Evolutionary conservation across 495 filamentous ascomycete species (phyloP), one percentile per base, ranked within the genome.

Genomic region (Trichoderma parareesei): DNA sequence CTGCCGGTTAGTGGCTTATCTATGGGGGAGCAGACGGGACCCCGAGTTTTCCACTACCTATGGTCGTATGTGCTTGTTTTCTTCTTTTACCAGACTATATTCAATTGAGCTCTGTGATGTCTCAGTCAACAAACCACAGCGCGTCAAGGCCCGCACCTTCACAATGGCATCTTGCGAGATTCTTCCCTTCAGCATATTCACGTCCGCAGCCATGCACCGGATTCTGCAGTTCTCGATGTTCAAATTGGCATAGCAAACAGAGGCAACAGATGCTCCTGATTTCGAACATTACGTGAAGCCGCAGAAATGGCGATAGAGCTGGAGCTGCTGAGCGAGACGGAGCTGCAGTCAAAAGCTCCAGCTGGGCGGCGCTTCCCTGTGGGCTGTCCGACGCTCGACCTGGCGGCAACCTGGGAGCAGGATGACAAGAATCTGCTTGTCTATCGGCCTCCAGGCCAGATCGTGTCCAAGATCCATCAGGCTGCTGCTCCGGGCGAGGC

Each of bases 301-400:
- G 1, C 16, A 10, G 53, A 27, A 9, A 57, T 57, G 65, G 63
- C 67, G 46, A 71, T 67, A 61, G 63, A 72, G 42, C 77, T 83
- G 40, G 63, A 65, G 63, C 72, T 79, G 46, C 62, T 80, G 61
- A 74, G 76, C 71, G 71, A 81, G 43, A 81, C 78, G 64, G 69
- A 72, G 57, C 73, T 85, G 53, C 72, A 75, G 49, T 68, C 73
- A 20, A 72, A 68, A 16, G 68, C 72, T 16, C 64, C 70, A 8
- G 69, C 67, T 61, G 74, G 77, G 64, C 14, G 53, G 18, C 53
- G 53, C 8, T 80, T 85, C 62, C 70, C 92, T 40, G 79, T 88
- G 16, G 91, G 89, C 74, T 93, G 90, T 76, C 91, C 92, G 10
- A 85, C 85, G 35, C 90, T 93, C 84, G 90, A 94, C 75, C 81